phyloP scores from a whole-genome alignment of 768 basidiomycete genomes.

The Holtermannia corniformis region DNA sequence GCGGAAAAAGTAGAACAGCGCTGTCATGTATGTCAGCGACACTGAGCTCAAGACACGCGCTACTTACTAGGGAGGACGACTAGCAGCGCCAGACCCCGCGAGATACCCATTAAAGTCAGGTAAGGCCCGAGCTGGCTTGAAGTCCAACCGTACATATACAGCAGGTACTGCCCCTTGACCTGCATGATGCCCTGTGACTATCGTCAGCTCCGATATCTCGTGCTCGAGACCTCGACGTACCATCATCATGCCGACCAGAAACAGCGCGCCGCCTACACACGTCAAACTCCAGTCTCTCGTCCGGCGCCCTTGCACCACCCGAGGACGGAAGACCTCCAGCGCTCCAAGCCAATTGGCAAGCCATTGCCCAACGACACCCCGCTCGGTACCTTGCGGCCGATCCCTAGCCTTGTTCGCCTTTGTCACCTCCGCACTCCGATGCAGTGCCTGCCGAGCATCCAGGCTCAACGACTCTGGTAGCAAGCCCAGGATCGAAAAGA shows the following conservation, averaged over 20 bases:
- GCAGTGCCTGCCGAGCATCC: conserved; percentile 42
- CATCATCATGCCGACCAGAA: conserved; percentile 56
- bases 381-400: neutral
- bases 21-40: conserved; percentile 1
- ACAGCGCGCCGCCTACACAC: conserved; percentile 55
- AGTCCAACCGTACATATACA: conserved; percentile 38
- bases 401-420: conserved; percentile 3
- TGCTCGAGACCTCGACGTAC: conserved; percentile 44
- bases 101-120: conserved; percentile 28
- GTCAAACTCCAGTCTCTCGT: conserved; percentile 67
- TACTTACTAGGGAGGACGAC: conserved; percentile 32
- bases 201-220: neutral
- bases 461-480: conserved; percentile 55
- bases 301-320: conserved; percentile 37
- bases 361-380: neutral
- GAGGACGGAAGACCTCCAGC: conserved; percentile 60
- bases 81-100: conserved; percentile 26
- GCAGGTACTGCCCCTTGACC: conserved; percentile 32
- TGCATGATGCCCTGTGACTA: conserved; percentile 23
- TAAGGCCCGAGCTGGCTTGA: conserved; percentile 36
- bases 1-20: conserved; percentile 24
- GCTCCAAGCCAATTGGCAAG: conserved; percentile 43
- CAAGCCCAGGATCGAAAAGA: conserved; percentile 55
- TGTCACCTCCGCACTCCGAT: conserved; percentile 20
- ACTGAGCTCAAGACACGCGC: neutral